phyloP scores from a whole-genome alignment of 306 rosid genomes.

The Crotalaria pallida region DNA sequence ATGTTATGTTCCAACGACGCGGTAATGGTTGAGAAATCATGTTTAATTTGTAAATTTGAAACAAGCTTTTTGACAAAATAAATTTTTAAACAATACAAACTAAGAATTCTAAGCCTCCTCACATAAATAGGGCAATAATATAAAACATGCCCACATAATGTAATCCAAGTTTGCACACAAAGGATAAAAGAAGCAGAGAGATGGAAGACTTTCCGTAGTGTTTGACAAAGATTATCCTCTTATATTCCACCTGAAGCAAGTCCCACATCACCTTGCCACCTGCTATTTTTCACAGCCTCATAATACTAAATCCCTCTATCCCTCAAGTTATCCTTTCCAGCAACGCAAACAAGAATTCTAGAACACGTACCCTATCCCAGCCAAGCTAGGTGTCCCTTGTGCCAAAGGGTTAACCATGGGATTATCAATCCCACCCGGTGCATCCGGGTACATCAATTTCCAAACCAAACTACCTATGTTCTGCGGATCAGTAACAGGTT shows the following conservation, averaged over 20 bases:
- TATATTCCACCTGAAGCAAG: slow-evolving; percentile 25
- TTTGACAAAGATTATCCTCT: slow-evolving; percentile 27
- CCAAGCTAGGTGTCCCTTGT: slow-evolving; percentile 36
- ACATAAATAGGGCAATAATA: no score
- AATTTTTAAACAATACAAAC: no score
- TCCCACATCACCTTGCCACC: slow-evolving; percentile 41
- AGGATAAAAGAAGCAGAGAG: no score
- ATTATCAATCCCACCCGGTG: slow-evolving; percentile 35
- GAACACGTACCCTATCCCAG: slow-evolving; percentile 22
- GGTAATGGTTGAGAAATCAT: no score
- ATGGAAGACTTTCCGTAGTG: no score
- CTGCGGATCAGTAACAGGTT: slow-evolving; percentile 16
- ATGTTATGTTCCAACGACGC: no score
- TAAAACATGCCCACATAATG: no score
- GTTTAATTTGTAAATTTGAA: no score
- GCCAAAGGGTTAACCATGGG: slow-evolving; percentile 40
- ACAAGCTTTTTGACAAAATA: no score
- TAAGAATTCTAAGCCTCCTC: no score
- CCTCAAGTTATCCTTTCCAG: slow-evolving; percentile 38
- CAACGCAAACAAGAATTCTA: slow-evolving; percentile 25
- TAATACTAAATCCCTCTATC: slow-evolving; percentile 40
- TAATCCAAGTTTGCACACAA: no score
- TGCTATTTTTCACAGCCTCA: slow-evolving; percentile 36
- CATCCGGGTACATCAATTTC: slow-evolving; percentile 38
- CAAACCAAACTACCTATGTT: slow-evolving; percentile 11